Evolutionary conservation across 768 basidiomycete species (phyloP).

Genomic region (Imleria badia): DNA sequence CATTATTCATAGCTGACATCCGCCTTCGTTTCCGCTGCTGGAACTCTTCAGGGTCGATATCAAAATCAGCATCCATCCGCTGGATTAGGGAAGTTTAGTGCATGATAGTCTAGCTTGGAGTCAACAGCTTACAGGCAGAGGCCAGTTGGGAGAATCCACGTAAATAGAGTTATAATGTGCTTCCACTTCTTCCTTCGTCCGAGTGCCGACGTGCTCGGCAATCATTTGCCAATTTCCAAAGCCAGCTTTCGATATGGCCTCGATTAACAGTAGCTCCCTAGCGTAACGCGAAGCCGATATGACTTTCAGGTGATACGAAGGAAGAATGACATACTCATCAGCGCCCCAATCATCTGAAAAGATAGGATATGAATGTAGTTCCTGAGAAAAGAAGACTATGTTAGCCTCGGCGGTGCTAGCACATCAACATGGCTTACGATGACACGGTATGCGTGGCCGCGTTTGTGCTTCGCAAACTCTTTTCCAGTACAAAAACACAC

Average conservation of each 20-base stretch:
- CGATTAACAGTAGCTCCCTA: slow-evolving; percentile 87
- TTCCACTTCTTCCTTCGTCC: slow-evolving; percentile 92
- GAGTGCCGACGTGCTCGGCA: slow-evolving; percentile 90
- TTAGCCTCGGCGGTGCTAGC: slow-evolving; percentile 1
- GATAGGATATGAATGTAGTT: slow-evolving; percentile 95
- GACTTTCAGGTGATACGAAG: background rate
- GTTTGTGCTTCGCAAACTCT: slow-evolving; percentile 83
- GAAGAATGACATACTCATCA: slow-evolving; percentile 70
- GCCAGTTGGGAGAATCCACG: slow-evolving; percentile 76
- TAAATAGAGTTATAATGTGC: slow-evolving; percentile 84
- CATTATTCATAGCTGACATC: slow-evolving; percentile 75
- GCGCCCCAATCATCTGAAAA: slow-evolving; percentile 96
- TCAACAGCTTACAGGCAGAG: slow-evolving; percentile 63
- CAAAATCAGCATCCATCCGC: slow-evolving; percentile 57
- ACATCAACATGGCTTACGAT: slow-evolving; percentile 53
- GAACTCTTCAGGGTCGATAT: slow-evolving; percentile 78
- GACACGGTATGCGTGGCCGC: slow-evolving; percentile 86
- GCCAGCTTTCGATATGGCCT: slow-evolving; percentile 84
- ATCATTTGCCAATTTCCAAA: slow-evolving; percentile 97
- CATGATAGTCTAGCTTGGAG: slow-evolving; percentile 1
- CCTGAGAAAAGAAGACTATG: slow-evolving; percentile 45
- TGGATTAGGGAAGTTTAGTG: background rate
- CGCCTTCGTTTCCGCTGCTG: slow-evolving; percentile 86
- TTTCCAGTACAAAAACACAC: slow-evolving; percentile 90
- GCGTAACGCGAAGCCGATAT: slow-evolving; percentile 1